Evolutionary conservation across 352 stramenopile species (phyloP).

Genomic region (Globisporangium cylindrosporum): DNA sequence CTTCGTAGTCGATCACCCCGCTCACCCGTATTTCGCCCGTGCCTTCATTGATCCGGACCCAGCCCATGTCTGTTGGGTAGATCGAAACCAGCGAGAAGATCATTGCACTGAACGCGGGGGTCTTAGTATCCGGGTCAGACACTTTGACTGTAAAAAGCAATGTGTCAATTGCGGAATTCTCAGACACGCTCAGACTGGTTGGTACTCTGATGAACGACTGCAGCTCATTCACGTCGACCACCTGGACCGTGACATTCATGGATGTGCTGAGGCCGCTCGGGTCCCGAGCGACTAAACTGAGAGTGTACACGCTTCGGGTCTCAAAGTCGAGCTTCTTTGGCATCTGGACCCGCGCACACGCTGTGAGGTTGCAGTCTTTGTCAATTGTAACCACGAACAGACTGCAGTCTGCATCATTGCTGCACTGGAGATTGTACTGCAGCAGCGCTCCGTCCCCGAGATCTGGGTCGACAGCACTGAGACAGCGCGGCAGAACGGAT

Average conservation of each 20-base stretch:
- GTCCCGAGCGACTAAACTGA: slow-evolving; percentile 36
- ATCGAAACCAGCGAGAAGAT: slow-evolving; percentile 30
- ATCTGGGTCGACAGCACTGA: slow-evolving; percentile 42
- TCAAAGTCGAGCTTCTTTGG: slow-evolving; percentile 41
- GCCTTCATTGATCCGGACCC: slow-evolving; percentile 29
- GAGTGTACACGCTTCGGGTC: slow-evolving; percentile 30
- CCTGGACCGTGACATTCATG: slow-evolving; percentile 29
- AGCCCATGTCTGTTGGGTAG: slow-evolving; percentile 27
- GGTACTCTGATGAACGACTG: slow-evolving; percentile 37
- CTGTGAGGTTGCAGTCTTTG: slow-evolving; percentile 28
- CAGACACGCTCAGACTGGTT: slow-evolving; percentile 22
- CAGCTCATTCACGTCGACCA: slow-evolving; percentile 51
- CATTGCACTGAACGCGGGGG: slow-evolving; percentile 30
- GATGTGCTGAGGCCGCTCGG: slow-evolving; percentile 19
- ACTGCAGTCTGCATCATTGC: slow-evolving; percentile 27
- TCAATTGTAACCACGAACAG: slow-evolving; percentile 37
- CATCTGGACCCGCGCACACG: slow-evolving; percentile 42
- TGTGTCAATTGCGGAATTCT: slow-evolving; percentile 28
- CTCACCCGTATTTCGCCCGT: slow-evolving; percentile 34
- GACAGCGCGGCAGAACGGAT: slow-evolving; percentile 26
- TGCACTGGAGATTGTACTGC: slow-evolving; percentile 40
- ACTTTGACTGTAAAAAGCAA: slow-evolving; percentile 29
- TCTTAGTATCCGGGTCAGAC: slow-evolving; percentile 38
- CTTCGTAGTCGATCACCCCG: slow-evolving; percentile 41
- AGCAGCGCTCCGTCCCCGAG: slow-evolving; percentile 34